Evolutionary conservation across 1,284 basidiomycete species (phyloP), one percentile per base, ranked within the genome.

Genomic region (Tetrapyrgos nigripes): DNA sequence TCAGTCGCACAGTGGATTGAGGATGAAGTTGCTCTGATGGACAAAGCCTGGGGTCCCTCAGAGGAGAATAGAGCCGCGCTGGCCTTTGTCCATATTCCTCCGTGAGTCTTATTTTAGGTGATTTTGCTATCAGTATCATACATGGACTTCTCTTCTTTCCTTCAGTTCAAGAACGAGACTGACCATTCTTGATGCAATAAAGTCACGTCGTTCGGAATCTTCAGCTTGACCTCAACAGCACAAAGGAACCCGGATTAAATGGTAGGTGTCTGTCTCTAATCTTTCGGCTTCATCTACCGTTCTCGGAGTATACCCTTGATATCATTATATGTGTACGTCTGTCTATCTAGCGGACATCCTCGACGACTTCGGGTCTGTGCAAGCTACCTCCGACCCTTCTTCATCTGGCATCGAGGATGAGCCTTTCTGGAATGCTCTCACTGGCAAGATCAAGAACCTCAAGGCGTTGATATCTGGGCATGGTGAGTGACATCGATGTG

Each of bases 81-180:
- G 3, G 88, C 83, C 0, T 91, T 91, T 64, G 86, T 90, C 13
- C 88, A 90, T 65, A 89, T 90, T 57, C 88, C 88, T 47, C 84
- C 82, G 84, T 85, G 62, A 28, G 79, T 68, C 1, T 14, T 26
- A 10, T 24, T 37, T 40, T 24, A 11, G 37, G 35, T 27, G 14
- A 45, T 27, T 28, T 6, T 56, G 28, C 14, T 37, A 8, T 13
- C 31, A 17, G 4, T 14, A 4, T 26, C 14, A 35, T 23, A 19
- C 19, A 17, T 4, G 9, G 27, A 24, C 33, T 19, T 23, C 52
- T 58, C 23, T 35, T 43, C 26, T 40, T 57, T 54, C 17, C n/a
- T n/a, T 46, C 61, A 44, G 45, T 23, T 62, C 6, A 10, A 23
- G 47, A 29, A 35, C 13, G n/a, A 11, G 24, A 29, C 29, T 33